These are phyloP conservation scores for Colletotrichum liaoningense DNA, from an alignment of 2,329 filamentous ascomycete species.

Conservation along the genomic window DNA sequence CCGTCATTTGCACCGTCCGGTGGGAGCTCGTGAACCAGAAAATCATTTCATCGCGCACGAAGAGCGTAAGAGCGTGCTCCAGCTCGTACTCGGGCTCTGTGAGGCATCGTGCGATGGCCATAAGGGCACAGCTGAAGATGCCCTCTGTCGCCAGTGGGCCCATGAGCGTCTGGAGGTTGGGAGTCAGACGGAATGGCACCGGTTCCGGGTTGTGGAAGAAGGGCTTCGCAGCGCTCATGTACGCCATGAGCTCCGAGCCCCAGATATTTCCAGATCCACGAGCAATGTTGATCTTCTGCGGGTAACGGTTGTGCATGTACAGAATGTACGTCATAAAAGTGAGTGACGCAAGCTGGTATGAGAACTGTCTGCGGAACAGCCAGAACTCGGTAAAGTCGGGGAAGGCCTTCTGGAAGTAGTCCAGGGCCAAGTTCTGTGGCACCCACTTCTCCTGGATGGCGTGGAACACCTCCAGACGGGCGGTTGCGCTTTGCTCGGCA, in stretches of 20 bases:
- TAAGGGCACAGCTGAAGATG: constrained; percentile 93
- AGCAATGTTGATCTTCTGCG: constrained; percentile 94
- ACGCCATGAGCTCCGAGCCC: constrained; percentile 93
- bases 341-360: constrained; percentile 92
- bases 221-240: constrained; percentile 85
- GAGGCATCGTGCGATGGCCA: constrained; percentile 95
- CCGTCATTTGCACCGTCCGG: constrained; percentile 64
- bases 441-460: constrained; percentile 96
- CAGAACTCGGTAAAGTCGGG: constrained; percentile 94
- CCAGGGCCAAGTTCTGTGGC: constrained; percentile 81
- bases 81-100: constrained; percentile 90
- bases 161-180: constrained; percentile 96
- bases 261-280: constrained; percentile 91
- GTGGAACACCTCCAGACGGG: constrained; percentile 90
- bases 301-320: constrained; percentile 96
- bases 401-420: constrained; percentile 91
- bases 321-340: constrained; percentile 99
- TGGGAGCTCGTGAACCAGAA: constrained; percentile 92
- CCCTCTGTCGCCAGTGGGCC: constrained; percentile 95
- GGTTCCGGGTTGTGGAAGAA: constrained; percentile 96
- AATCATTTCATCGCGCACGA: constrained; percentile 97
- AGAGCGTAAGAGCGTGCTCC: constrained; percentile 94
- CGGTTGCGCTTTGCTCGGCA: constrained; percentile 75
- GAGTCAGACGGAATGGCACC: constrained; percentile 96
- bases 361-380: constrained; percentile 97